Conservation (phyloP, 345 rosid genomes). For the Balakata baccata region DNA sequence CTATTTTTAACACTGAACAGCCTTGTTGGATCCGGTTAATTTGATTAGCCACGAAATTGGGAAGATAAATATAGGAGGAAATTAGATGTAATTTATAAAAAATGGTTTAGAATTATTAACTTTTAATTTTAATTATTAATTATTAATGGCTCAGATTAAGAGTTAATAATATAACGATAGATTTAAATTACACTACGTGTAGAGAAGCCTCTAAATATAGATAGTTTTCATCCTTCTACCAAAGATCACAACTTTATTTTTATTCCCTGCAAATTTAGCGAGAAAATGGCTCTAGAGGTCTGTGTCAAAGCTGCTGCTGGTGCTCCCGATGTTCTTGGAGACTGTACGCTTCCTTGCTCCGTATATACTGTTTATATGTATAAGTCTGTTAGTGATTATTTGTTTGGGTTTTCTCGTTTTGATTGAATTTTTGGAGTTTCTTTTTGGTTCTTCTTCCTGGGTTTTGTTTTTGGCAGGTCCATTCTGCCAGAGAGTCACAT, state of each 20-base stretch:
- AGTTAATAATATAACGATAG: no score
- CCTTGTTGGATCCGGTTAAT: no score
- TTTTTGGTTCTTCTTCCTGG: no score
- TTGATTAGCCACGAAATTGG: no score
- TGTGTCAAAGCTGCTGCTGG: constrained; percentile 82
- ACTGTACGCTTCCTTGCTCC: constrained; percentile 45
- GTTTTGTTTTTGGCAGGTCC: constrained; percentile 47
- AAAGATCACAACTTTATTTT: background rate
- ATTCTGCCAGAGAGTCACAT: constrained; percentile 59
- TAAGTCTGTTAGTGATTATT: background rate
- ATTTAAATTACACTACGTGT: no score
- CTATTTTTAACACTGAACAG: no score
- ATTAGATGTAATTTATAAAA: no score
- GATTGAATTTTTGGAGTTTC: background rate
- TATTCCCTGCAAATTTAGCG: background rate
- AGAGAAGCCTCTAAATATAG: no score
- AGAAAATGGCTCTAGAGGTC: constrained; percentile 64
- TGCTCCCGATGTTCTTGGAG: constrained; percentile 66
- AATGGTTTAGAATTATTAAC: no score
- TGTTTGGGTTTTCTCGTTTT: background rate
- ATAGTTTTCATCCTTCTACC: background rate
- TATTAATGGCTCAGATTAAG: no score
- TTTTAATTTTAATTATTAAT: no score
- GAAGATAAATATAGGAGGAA: no score
- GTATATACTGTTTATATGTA: background rate